Percentiles rank a stretch among this genome's conserved stretches.
phyloP scores from a whole-genome alignment of 2,329 filamentous ascomycete species.

The Colletotrichum zoysiae region DNA sequence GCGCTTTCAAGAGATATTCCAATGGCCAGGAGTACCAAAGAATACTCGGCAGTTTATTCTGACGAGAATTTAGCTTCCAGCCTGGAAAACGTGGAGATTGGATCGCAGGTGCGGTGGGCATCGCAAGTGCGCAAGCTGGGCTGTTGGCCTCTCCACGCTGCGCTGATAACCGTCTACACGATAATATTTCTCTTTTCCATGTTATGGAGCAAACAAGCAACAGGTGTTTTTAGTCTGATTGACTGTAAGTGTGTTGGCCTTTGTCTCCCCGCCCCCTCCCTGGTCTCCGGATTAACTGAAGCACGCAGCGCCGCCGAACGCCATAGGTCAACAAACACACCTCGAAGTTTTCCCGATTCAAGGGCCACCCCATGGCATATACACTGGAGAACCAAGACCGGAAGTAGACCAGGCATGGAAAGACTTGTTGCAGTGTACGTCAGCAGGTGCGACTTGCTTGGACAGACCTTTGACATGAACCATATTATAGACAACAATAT shows the following conservation, averaged over 20 bases:
- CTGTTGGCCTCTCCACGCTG: slow-evolving; percentile 27
- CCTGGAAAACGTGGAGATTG: slow-evolving; percentile 23
- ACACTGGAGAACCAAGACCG: slow-evolving; percentile 34
- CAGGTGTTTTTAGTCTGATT: slow-evolving; percentile 27
- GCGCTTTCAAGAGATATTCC: neutral
- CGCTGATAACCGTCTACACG: slow-evolving; percentile 24
- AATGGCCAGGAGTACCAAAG: slow-evolving; percentile 14
- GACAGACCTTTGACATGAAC: neutral
- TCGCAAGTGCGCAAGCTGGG: slow-evolving; percentile 8
- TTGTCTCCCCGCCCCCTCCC: no score
- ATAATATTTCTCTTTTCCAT: slow-evolving; percentile 13
- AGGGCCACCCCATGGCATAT: slow-evolving; percentile 36
- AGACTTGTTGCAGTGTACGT: slow-evolving; percentile 33
- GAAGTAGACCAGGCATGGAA: slow-evolving; percentile 39
- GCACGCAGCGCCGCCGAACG: slow-evolving; percentile 20
- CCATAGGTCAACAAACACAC: slow-evolving; percentile 26
- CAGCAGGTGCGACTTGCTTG: neutral
- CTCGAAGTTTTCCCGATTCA: slow-evolving; percentile 38
- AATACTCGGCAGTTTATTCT: slow-evolving; percentile 19
- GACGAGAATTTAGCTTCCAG: slow-evolving; percentile 26
- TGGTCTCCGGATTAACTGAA: neutral
- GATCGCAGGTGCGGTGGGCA: neutral
- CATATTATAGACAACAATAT: slow-evolving; percentile 30
- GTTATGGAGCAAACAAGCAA: neutral
- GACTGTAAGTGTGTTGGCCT: slow-evolving; percentile 11